Conservation (phyloP, 805 yeast genomes). For the Limtongozyma cylindracea region DNA sequence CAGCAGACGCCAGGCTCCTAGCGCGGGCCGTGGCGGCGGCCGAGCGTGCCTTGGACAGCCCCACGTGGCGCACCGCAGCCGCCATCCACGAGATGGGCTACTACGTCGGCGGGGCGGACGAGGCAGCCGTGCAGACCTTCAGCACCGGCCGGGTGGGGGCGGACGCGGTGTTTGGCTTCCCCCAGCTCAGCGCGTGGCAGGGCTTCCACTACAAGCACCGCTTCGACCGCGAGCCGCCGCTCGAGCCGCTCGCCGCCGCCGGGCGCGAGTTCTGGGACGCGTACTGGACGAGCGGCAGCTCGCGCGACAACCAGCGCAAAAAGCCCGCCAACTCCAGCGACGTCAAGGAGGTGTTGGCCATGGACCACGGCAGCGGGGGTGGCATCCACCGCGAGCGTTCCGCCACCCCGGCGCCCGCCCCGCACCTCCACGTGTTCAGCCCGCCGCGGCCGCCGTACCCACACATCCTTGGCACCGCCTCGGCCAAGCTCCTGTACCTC, state of each 20-base stretch:
- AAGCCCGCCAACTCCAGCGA: background rate
- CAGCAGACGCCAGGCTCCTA: constrained; percentile 15
- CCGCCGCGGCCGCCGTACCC: too few species aligned
- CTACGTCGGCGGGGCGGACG: constrained; percentile 19
- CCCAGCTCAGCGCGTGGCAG: constrained; percentile 25
- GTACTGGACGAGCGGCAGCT: background rate
- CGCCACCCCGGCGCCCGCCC: too few species aligned
- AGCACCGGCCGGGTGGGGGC: constrained; percentile 12
- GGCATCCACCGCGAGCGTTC: too few species aligned
- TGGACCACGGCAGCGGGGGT: too few species aligned
- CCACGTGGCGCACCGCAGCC: constrained; percentile 31
- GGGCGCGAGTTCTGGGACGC: background rate
- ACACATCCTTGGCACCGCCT: constrained; percentile 29
- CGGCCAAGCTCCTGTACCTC: constrained; percentile 37
- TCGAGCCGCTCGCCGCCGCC: too few species aligned
- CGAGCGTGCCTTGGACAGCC: constrained; percentile 20
- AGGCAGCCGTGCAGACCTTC: constrained; percentile 11
- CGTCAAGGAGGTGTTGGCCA: background rate
- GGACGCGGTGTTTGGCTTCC: constrained; percentile 25
- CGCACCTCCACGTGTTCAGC: too few species aligned
- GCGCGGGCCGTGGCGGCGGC: constrained; percentile 18
- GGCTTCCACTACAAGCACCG: constrained; percentile 27
- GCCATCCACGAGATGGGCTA: constrained; percentile 43
- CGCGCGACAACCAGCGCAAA: constrained; percentile 1
- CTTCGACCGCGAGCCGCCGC: constrained; percentile 8